Percentiles rank a stretch among this genome's conserved stretches.
These are phyloP conservation scores for Voacanga thouarsii DNA, from an alignment of 257 asterid species.

Conservation along the genomic window DNA sequence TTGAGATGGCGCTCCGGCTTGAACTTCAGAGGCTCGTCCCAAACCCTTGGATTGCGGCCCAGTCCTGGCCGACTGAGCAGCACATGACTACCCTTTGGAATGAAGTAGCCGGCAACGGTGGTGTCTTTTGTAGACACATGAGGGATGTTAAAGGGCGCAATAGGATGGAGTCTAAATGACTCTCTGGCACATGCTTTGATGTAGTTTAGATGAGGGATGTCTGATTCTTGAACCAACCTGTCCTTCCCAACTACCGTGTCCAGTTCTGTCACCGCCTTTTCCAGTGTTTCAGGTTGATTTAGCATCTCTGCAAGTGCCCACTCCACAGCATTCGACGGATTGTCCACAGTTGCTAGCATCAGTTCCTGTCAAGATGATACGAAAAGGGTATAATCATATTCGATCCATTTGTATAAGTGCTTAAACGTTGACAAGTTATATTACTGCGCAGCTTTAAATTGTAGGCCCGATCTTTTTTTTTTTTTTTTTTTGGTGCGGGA, in stretches of 20 bases:
- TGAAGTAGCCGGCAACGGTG: slow-evolving; percentile 10
- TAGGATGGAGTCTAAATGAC: slow-evolving; percentile 19
- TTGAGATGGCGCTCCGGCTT: slow-evolving; percentile 5
- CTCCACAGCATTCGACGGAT: slow-evolving; percentile 7
- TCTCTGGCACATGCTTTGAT: slow-evolving; percentile 19
- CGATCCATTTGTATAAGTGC: too few species aligned
- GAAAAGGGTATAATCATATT: not conserved
- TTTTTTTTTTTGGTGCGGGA: too few species aligned
- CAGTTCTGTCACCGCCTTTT: slow-evolving; percentile 10
- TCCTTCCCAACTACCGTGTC: slow-evolving; percentile 16
- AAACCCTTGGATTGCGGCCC: not conserved
- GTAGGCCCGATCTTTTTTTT: too few species aligned
- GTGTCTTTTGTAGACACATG: slow-evolving; percentile 8
- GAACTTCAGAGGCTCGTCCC: not conserved
- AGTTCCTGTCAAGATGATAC: not conserved
- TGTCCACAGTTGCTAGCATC: slow-evolving; percentile 1
- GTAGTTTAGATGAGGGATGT: slow-evolving; percentile 15
- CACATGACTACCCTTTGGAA: slow-evolving; percentile 7
- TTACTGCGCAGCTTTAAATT: too few species aligned
- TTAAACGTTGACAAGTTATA: too few species aligned
- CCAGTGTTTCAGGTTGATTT: slow-evolving; percentile 5
- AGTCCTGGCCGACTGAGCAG: not conserved
- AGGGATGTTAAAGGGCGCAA: slow-evolving; percentile 12
- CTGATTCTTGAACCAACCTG: slow-evolving; percentile 20
- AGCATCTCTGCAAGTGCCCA: slow-evolving; percentile 17